Conservation (phyloP, 306 rosid species). For the Medicago arabica region DNA sequence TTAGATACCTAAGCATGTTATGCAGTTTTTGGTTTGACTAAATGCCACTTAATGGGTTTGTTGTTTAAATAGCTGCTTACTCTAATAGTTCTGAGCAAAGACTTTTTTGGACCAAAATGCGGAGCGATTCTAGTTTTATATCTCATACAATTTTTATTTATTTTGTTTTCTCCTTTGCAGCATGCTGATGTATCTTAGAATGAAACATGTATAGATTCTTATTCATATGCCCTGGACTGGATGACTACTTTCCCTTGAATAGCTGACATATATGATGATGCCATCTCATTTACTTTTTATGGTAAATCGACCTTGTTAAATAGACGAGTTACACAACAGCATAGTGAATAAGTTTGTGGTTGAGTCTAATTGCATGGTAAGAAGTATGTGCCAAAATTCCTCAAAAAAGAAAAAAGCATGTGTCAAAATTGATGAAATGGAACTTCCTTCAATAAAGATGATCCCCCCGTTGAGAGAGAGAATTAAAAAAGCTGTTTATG, state of each 20-base stretch:
- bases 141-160: neutral
- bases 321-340: neutral
- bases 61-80: neutral
- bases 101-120: neutral
- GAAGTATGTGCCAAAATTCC: conserved; percentile 5
- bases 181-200: neutral
- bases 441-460: neutral
- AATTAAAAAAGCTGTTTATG: neutral
- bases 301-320: neutral
- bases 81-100: neutral
- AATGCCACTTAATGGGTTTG: neutral
- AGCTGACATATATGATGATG: neutral
- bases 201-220: neutral
- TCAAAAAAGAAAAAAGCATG: neutral
- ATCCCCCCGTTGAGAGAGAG: conserved; percentile 2
- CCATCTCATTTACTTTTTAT: neutral
- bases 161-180: neutral
- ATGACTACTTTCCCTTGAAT: neutral
- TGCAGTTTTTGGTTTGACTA: neutral
- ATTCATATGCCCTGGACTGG: neutral
- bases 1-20: conserved; percentile 3
- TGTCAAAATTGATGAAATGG: conserved; percentile 28
- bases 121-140: neutral
- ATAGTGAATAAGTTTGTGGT: conserved; percentile 8
- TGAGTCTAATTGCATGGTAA: neutral